Conservation (phyloP, 371 early-diverging fungal genomes). For the Entomophthora muscae region DNA sequence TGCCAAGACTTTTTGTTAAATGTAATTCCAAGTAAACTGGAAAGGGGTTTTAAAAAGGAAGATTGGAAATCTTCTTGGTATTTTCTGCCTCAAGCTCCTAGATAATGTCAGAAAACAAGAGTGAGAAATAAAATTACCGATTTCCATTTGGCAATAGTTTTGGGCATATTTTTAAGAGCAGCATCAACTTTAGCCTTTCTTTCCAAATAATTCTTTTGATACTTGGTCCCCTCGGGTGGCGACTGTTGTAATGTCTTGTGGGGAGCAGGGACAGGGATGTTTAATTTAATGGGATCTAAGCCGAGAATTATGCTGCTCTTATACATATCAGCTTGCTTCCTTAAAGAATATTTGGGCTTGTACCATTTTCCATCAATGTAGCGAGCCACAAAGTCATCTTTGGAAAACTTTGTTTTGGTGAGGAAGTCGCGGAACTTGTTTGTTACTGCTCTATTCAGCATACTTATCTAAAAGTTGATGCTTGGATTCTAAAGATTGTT, state of each 20-base stretch:
- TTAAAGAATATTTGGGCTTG: constrained; percentile 16
- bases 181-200: constrained; percentile 18
- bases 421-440: too few species aligned
- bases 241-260: constrained; percentile 14
- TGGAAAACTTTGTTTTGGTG: too few species aligned
- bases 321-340: constrained; percentile 25
- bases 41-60: constrained; percentile 12
- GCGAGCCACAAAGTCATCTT: background rate
- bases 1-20: too few species aligned
- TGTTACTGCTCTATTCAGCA: too few species aligned
- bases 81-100: constrained; percentile 6
- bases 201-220: constrained; percentile 19
- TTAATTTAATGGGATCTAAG: constrained; percentile 20
- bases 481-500: too few species aligned
- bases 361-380: constrained; percentile 22
- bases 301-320: constrained; percentile 19
- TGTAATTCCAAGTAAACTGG: too few species aligned
- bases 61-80: background rate
- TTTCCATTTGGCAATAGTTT: constrained; percentile 25
- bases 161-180: constrained; percentile 22
- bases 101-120: background rate
- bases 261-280: constrained; percentile 14
- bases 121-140: constrained; percentile 12
- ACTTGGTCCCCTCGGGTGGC: constrained; percentile 28
- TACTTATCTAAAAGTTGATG: too few species aligned